Percentiles rank a stretch among this genome's conserved stretches.
Evolutionary conservation across 2,329 filamentous ascomycete species (phyloP).

Genomic region (Talaromyces sp.): DNA sequence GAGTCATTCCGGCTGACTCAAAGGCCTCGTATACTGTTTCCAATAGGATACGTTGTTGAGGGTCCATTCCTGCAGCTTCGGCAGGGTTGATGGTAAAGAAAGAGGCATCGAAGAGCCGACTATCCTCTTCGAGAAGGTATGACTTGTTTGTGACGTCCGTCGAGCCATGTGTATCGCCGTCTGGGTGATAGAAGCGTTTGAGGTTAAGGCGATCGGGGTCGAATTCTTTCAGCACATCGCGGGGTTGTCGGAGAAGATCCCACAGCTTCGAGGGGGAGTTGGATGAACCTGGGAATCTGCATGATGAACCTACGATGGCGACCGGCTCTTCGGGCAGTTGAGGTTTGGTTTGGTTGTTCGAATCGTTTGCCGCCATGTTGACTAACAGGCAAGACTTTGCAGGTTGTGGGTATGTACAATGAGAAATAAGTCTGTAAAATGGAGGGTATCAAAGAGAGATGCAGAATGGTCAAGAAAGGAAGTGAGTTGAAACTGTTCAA

Average conservation of each 20-base stretch:
- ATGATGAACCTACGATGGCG: conserved; percentile 8
- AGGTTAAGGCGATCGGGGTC: conserved; percentile 6
- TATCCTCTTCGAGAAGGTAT: conserved; percentile 16
- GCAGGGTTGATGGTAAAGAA: conserved; percentile 16
- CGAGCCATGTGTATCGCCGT: conserved; percentile 1
- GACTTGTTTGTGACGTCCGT: conserved; percentile 5
- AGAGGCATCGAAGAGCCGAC: conserved; percentile 22
- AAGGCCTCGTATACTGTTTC: conserved; percentile 34
- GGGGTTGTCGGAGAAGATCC: conserved; percentile 13
- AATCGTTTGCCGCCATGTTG: background rate
- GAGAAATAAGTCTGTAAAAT: background rate
- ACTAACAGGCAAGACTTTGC: background rate
- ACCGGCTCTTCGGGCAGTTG: background rate
- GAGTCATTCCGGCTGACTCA: conserved; percentile 16
- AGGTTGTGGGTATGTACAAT: too few relatives aligned
- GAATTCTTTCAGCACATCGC: conserved; percentile 6
- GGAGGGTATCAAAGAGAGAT: background rate
- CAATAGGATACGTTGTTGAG: conserved; percentile 25
- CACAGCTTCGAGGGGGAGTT: background rate
- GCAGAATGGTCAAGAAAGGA: background rate
- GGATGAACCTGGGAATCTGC: conserved; percentile 8
- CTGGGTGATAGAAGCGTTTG: conserved; percentile 8
- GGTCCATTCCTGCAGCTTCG: conserved; percentile 8
- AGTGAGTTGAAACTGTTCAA: background rate
- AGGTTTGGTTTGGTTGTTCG: background rate